These are phyloP conservation scores for Mycoemilia scoparia DNA, from an alignment of 192 early-diverging fungal genomes.

Conservation along the genomic window DNA sequence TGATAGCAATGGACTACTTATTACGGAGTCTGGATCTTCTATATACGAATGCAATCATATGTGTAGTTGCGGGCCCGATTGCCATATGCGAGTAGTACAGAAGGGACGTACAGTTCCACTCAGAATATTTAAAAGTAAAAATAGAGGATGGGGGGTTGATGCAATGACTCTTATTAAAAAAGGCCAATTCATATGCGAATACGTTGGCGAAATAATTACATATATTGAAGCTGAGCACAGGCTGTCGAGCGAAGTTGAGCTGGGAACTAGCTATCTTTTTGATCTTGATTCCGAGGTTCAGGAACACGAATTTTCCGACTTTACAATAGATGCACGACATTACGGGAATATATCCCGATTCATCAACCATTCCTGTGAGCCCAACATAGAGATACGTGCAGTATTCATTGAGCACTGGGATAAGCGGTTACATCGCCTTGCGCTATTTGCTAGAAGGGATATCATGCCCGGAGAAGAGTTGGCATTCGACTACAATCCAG, in stretches of 20 bases:
- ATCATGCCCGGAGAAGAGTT: slow-evolving; percentile 63
- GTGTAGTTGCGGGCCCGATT: slow-evolving; percentile 19
- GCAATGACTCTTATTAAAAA: slow-evolving; percentile 9
- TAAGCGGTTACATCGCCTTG: slow-evolving; percentile 57
- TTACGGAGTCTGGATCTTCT: slow-evolving; percentile 6
- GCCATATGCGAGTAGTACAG: slow-evolving; percentile 30
- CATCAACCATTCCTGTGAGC: slow-evolving; percentile 94
- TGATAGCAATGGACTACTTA: slow-evolving; percentile 19
- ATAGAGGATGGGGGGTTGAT: slow-evolving; percentile 22
- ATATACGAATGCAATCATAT: slow-evolving; percentile 26
- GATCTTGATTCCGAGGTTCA: slow-evolving; percentile 61
- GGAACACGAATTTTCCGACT: slow-evolving; percentile 71
- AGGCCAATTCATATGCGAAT: slow-evolving; percentile 84
- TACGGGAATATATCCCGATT: slow-evolving; percentile 90
- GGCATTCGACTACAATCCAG: slow-evolving; percentile 95
- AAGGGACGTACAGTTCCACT: slow-evolving; percentile 15
- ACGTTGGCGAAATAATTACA: slow-evolving; percentile 88
- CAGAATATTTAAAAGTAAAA: slow-evolving; percentile 12
- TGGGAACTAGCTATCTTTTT: slow-evolving; percentile 36
- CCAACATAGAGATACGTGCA: slow-evolving; percentile 48
- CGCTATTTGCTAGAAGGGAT: slow-evolving; percentile 71
- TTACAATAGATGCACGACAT: slow-evolving; percentile 79
- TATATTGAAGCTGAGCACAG: slow-evolving; percentile 53
- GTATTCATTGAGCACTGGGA: slow-evolving; percentile 64
- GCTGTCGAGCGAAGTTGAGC: slow-evolving; percentile 2